These are phyloP conservation scores for Auriscalpium vulgare DNA, from an alignment of 768 basidiomycete species.

Conservation along the genomic window DNA sequence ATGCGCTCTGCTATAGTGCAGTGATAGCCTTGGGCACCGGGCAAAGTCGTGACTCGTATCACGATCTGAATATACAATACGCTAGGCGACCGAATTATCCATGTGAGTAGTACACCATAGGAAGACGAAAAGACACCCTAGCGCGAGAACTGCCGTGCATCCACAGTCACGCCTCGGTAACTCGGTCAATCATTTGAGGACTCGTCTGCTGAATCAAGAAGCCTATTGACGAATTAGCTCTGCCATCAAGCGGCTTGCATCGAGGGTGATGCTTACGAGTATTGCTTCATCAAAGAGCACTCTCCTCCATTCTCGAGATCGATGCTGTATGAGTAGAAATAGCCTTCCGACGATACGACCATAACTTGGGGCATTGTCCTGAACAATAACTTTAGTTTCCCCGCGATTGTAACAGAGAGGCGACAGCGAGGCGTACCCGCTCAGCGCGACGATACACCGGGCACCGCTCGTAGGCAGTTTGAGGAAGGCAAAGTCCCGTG, in stretches of 20 bases:
- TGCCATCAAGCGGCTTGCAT: neutral
- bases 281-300: constrained; percentile 91
- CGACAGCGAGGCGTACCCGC: constrained; percentile 42
- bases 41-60: no score
- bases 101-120: no score
- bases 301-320: constrained; percentile 96
- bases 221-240: constrained; percentile 6
- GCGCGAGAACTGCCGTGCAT: no score
- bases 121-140: no score
- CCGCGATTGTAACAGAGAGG: no score
- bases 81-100: no score
- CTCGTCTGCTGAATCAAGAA: constrained; percentile 22
- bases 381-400: neutral
- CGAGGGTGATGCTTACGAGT: constrained; percentile 39
- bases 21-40: no score
- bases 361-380: constrained; percentile 95
- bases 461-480: constrained; percentile 73
- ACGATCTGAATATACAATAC: no score
- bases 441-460: constrained; percentile 82
- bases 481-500: constrained; percentile 88
- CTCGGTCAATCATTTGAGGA: constrained; percentile 5
- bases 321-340: constrained; percentile 93
- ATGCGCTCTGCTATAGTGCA: no score
- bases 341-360: constrained; percentile 93
- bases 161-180: no score